A percentile compares a stretch with the other conserved stretches of the same genome.
Evolutionary conservation across 2,329 filamentous ascomycete species (phyloP).

Genomic region (Colletotrichum tropicicola): DNA sequence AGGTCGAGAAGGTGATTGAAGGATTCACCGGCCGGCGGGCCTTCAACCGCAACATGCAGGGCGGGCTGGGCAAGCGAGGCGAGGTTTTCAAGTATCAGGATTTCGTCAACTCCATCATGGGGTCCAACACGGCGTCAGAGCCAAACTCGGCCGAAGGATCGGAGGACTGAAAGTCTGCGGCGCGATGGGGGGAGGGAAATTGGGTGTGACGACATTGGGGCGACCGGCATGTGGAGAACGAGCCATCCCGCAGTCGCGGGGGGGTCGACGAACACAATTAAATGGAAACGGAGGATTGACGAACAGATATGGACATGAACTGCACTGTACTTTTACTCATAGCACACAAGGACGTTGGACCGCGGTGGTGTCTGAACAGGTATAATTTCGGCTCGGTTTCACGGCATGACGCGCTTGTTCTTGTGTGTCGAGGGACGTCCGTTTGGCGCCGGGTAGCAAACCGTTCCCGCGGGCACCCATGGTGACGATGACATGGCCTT

Average conservation of each 20-base stretch:
- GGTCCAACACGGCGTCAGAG: conserved; percentile 55
- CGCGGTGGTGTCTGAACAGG: neutral
- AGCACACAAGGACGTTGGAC: neutral
- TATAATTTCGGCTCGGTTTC: conserved; percentile 22
- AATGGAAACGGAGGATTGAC: conserved; percentile 15
- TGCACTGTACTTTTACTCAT: conserved; percentile 21
- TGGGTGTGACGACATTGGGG: conserved; percentile 17
- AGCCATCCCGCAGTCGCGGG: neutral
- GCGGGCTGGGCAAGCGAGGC: conserved; percentile 70
- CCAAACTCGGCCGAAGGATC: conserved; percentile 35
- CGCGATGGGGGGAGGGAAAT: conserved; percentile 2
- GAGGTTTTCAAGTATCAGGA: conserved; percentile 96
- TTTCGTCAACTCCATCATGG: conserved; percentile 79
- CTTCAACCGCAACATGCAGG: conserved; percentile 72
- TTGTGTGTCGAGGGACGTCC: neutral
- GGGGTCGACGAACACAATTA: neutral
- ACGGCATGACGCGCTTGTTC: conserved; percentile 2
- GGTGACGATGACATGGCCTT: neutral
- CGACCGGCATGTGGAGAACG: conserved; percentile 14
- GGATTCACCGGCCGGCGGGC: conserved; percentile 87
- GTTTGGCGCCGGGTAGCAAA: neutral
- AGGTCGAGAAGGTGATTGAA: conserved; percentile 87
- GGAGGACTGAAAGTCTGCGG: conserved; percentile 26
- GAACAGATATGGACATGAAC: conserved; percentile 16
- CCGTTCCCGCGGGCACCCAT: conserved; percentile 1